Percentiles rank a stretch among this genome's conserved stretches.
Evolutionary conservation across 768 basidiomycete species (phyloP).

Genomic region (Serendipita sp.): DNA sequence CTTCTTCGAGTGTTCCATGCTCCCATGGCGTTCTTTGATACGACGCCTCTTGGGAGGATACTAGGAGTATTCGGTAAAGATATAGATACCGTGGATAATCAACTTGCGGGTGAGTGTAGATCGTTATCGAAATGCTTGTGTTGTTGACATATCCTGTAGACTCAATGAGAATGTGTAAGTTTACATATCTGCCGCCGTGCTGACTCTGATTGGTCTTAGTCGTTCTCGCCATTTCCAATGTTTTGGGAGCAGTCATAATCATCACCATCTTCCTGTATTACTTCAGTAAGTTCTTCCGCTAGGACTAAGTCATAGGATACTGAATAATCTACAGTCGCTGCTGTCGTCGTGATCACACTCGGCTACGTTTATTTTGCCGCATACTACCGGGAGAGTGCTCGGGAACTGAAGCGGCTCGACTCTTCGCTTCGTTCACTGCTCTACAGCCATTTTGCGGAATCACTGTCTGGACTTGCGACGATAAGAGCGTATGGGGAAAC

Average conservation of each 20-base stretch:
- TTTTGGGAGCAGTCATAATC: constrained; percentile 36
- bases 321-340: constrained; percentile 28
- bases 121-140: background rate
- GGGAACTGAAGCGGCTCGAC: constrained; percentile 51
- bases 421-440: constrained; percentile 43
- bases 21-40: constrained; percentile 68
- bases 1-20: constrained; percentile 46
- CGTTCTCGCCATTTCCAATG: constrained; percentile 32
- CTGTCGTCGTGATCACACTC: constrained; percentile 34
- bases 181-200: background rate
- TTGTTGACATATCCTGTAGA: constrained; percentile 21
- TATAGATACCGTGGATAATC: constrained; percentile 47
- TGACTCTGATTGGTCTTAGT: constrained; percentile 20
- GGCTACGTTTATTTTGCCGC: constrained; percentile 49
- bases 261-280: constrained; percentile 44
- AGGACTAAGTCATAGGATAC: background rate
- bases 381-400: constrained; percentile 55
- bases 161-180: constrained; percentile 41
- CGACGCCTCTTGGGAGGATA: constrained; percentile 45
- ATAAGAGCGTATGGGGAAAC: constrained; percentile 59
- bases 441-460: constrained; percentile 67
- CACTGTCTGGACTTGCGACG: constrained; percentile 51
- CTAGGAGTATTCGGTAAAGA: constrained; percentile 51
- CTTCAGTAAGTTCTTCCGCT: constrained; percentile 30
- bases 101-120: constrained; percentile 32